These are phyloP conservation scores for Phytophthora hibernalis DNA, from an alignment of 352 stramenopile species.

Conservation along the genomic window DNA sequence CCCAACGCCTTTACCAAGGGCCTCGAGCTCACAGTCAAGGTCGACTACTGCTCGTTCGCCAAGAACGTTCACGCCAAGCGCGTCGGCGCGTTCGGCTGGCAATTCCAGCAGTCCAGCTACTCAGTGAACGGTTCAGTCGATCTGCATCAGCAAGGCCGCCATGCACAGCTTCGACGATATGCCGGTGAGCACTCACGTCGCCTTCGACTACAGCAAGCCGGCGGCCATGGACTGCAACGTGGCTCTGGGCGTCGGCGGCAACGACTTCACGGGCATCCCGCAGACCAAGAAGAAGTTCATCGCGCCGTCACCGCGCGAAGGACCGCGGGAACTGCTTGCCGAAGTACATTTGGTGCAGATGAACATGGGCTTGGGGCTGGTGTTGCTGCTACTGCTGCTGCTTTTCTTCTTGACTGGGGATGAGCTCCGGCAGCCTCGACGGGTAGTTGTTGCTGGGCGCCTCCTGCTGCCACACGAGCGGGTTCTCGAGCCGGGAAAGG, in stretches of 20 bases:
- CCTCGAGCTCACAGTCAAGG: constrained; percentile 86
- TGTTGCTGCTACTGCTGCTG: too few species aligned
- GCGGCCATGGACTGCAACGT: constrained; percentile 87
- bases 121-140: constrained; percentile 69
- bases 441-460: too few species aligned
- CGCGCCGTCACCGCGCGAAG: too few species aligned
- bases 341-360: too few species aligned
- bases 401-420: too few species aligned
- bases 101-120: constrained; percentile 76
- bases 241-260: constrained; percentile 74
- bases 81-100: constrained; percentile 75
- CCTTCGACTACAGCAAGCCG: constrained; percentile 87
- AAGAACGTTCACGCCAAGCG: constrained; percentile 84
- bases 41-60: constrained; percentile 80
- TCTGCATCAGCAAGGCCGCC: constrained; percentile 63
- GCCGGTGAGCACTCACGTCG: constrained; percentile 68
- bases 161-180: constrained; percentile 86
- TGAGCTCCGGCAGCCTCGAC: too few species aligned
- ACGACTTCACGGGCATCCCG: constrained; percentile 77
- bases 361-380: too few species aligned
- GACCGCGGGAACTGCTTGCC: too few species aligned
- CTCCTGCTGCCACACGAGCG: too few species aligned
- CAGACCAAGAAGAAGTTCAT: constrained; percentile 92
- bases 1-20: constrained; percentile 82
- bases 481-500: too few species aligned